A percentile compares a stretch with the other conserved stretches of the same genome.
Conservation (phyloP, 306 rosid species). For the Sechiopsis laciniata region DNA sequence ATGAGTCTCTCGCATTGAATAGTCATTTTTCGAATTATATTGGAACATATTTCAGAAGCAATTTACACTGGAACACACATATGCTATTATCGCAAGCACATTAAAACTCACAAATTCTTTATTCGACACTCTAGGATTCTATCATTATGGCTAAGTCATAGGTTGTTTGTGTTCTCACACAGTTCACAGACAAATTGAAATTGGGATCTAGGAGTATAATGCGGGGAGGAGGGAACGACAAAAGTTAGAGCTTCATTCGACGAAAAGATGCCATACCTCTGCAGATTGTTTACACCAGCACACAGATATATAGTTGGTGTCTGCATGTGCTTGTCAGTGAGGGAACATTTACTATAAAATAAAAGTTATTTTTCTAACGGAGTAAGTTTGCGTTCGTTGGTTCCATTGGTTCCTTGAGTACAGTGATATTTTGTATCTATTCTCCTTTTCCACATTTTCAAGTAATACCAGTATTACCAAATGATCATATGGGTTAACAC, state of each 20-base stretch:
- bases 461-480: too few species aligned
- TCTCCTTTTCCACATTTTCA: constrained; percentile 14
- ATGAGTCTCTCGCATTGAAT: too few species aligned
- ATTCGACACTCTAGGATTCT: too few species aligned
- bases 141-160: too few species aligned
- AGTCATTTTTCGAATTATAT: too few species aligned
- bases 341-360: constrained; percentile 12
- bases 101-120: too few species aligned
- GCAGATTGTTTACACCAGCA: constrained; percentile 14
- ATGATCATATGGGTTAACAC: too few species aligned
- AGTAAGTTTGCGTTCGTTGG: neutral
- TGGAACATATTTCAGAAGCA: too few species aligned
- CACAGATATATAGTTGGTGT: constrained; percentile 12
- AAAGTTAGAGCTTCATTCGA: constrained; percentile 5
- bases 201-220: neutral
- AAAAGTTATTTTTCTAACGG: neutral
- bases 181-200: too few species aligned
- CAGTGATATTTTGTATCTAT: constrained; percentile 5
- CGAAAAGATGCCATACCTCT: neutral
- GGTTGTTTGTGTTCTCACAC: too few species aligned
- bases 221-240: constrained; percentile 1
- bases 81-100: too few species aligned
- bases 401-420: neutral
- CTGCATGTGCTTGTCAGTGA: constrained; percentile 15
- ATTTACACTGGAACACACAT: too few species aligned